A percentile compares a stretch with the other conserved stretches of the same genome.
Conservation (phyloP, 495 filamentous ascomycete genomes). For the Podospora bellae-mahoneyi region DNA sequence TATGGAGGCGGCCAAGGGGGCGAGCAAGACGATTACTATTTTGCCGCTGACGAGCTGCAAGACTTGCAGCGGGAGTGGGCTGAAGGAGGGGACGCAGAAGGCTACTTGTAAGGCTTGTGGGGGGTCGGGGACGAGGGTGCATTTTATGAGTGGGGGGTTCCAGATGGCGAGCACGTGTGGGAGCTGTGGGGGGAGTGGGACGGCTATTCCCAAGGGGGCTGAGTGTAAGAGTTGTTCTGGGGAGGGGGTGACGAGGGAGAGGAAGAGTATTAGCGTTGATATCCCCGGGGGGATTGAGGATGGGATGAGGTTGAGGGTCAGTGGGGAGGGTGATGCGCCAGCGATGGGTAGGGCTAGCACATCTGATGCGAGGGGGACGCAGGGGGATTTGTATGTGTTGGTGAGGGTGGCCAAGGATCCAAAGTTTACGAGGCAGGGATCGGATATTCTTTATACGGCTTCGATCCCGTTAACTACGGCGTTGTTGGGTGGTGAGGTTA, state of each 20-base stretch:
- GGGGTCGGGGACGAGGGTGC: constrained; percentile 81
- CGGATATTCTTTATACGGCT: constrained; percentile 89
- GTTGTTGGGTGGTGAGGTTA: constrained; percentile 83
- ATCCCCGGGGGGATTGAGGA: constrained; percentile 94
- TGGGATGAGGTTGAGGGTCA: constrained; percentile 82
- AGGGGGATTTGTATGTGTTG: constrained; percentile 83
- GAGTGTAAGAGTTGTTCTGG: constrained; percentile 78
- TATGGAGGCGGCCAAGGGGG: constrained; percentile 92
- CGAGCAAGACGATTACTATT: constrained; percentile 71
- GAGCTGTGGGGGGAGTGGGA: constrained; percentile 71
- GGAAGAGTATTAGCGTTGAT: constrained; percentile 76
- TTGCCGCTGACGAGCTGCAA: constrained; percentile 72
- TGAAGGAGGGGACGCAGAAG: constrained; percentile 75
- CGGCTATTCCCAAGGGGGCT: constrained; percentile 66
- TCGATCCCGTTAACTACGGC: constrained; percentile 90
- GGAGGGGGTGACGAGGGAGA: constrained; percentile 71
- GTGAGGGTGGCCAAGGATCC: constrained; percentile 79
- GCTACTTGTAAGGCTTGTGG: constrained; percentile 74
- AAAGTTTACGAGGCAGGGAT: constrained; percentile 78
- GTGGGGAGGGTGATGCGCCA: constrained; percentile 82
- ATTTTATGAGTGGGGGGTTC: constrained; percentile 88
- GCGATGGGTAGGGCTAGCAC: constrained; percentile 61
- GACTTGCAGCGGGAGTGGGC: constrained; percentile 75
- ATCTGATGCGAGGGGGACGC: constrained; percentile 55
- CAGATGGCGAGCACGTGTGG: constrained; percentile 90